Conservation (phyloP, 1,284 basidiomycete genomes). For the Abortiporus biennis region DNA sequence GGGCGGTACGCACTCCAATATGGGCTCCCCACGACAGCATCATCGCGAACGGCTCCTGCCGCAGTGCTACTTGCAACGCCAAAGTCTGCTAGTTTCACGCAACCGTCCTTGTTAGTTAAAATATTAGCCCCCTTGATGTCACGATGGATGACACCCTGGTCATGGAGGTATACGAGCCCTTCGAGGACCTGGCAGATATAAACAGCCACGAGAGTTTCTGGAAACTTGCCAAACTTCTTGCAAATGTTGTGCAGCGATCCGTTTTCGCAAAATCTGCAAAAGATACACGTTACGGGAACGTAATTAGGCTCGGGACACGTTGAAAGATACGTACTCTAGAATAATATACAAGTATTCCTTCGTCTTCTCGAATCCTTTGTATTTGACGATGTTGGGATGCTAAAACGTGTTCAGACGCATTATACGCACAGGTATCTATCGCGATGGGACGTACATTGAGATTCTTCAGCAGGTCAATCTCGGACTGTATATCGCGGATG, state of each 20-base stretch:
- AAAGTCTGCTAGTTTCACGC: constrained; percentile 92
- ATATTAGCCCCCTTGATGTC: constrained; percentile 99
- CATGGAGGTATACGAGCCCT: constrained; percentile 91
- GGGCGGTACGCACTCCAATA: constrained; percentile 82
- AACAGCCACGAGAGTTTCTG: constrained; percentile 92
- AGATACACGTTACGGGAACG: neutral
- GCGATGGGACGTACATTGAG: constrained; percentile 60
- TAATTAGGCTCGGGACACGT: neutral
- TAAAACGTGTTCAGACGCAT: constrained; percentile 22
- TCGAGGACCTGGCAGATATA: constrained; percentile 94
- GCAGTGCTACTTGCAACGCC: constrained; percentile 80
- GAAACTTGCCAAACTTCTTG: constrained; percentile 97
- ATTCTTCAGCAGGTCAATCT: constrained; percentile 97
- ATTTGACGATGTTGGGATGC: constrained; percentile 97
- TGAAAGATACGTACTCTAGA: constrained; percentile 56
- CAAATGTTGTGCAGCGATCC: constrained; percentile 93
- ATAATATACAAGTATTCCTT: constrained; percentile 94
- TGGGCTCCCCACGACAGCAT: constrained; percentile 91
- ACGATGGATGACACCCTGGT: constrained; percentile 97
- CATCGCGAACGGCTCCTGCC: constrained; percentile 68
- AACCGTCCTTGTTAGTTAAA: constrained; percentile 97
- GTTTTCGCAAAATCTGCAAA: constrained; percentile 88
- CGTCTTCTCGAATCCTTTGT: constrained; percentile 96
- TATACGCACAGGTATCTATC: constrained; percentile 1
- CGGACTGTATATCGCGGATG: constrained; percentile 52